These are phyloP conservation scores for Aspergillus transmontanensis DNA, from an alignment of 2,329 filamentous ascomycete genomes.

Conservation along the genomic window DNA sequence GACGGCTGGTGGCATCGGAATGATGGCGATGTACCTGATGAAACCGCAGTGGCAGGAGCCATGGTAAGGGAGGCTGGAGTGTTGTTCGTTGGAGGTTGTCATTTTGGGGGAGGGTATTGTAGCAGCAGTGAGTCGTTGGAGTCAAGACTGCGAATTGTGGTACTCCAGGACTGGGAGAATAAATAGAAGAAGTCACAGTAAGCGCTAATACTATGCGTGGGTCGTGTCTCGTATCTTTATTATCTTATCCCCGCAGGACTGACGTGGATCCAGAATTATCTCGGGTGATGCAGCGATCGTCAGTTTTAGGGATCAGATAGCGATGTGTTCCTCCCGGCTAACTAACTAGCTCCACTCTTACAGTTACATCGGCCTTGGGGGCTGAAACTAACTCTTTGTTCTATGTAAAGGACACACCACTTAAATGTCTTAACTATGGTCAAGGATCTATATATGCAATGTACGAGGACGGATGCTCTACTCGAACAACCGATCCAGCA, in stretches of 20 bases:
- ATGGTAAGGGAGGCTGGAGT: background rate
- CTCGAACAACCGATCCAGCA: background rate
- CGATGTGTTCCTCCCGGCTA: background rate
- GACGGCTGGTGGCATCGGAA: background rate
- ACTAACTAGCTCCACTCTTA: background rate
- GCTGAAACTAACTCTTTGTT: background rate
- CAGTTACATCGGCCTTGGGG: background rate
- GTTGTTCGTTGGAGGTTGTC: background rate
- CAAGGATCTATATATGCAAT: background rate
- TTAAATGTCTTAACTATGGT: background rate
- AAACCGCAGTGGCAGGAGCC: background rate
- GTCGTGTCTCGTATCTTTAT: background rate
- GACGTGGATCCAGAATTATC: background rate
- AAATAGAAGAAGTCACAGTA: background rate
- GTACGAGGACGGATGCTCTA: background rate
- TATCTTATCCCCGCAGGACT: background rate
- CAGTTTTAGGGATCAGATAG: background rate
- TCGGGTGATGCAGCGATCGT: background rate
- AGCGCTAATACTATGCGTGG: background rate
- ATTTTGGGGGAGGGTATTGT: background rate
- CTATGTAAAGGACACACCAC: background rate
- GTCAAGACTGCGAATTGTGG: background rate
- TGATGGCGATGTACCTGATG: background rate
- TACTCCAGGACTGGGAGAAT: background rate
- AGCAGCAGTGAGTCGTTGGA: background rate